Conservation (phyloP, 1,284 basidiomycete genomes). For the Malassezia nana region DNA sequence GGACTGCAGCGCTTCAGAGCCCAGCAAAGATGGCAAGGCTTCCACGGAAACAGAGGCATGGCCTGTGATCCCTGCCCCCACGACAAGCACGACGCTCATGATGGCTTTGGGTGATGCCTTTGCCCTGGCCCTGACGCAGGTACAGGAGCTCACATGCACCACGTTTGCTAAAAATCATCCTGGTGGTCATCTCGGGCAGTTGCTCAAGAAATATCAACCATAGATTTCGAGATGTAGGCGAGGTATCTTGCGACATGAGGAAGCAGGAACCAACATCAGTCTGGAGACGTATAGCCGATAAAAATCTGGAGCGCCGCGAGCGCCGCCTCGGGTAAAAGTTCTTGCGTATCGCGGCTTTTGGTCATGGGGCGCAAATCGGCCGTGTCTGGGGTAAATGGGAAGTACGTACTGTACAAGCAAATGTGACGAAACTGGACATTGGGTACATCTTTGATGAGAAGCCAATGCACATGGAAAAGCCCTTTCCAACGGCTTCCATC, state of each 20-base stretch:
- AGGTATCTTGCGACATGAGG: background rate
- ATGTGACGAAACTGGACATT: constrained; percentile 42
- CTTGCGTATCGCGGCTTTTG: constrained; percentile 45
- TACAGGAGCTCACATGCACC: constrained; percentile 24
- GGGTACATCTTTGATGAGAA: constrained; percentile 45
- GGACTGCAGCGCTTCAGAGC: constrained; percentile 25
- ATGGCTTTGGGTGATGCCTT: constrained; percentile 49
- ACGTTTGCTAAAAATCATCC: constrained; percentile 48
- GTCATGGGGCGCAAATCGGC: constrained; percentile 43
- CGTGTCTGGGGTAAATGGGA: constrained; percentile 27
- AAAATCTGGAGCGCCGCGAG: constrained; percentile 35
- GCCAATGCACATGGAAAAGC: constrained; percentile 43
- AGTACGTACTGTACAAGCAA: constrained; percentile 11
- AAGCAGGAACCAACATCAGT: background rate
- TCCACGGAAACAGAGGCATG: constrained; percentile 21
- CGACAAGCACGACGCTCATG: constrained; percentile 48
- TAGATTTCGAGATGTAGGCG: background rate
- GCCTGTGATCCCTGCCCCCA: constrained; percentile 46
- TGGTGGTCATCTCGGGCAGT: constrained; percentile 45
- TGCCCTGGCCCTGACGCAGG: constrained; percentile 36
- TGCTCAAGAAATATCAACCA: constrained; percentile 10
- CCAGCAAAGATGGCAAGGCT: background rate
- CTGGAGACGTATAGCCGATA: constrained; percentile 4
- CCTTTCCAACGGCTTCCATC: constrained; percentile 48
- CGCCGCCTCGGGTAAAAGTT: constrained; percentile 34